Percentiles rank a stretch among this genome's conserved stretches.
Evolutionary conservation across 371 early-diverging fungal species (phyloP).

Genomic region (Mortierella sp.): DNA sequence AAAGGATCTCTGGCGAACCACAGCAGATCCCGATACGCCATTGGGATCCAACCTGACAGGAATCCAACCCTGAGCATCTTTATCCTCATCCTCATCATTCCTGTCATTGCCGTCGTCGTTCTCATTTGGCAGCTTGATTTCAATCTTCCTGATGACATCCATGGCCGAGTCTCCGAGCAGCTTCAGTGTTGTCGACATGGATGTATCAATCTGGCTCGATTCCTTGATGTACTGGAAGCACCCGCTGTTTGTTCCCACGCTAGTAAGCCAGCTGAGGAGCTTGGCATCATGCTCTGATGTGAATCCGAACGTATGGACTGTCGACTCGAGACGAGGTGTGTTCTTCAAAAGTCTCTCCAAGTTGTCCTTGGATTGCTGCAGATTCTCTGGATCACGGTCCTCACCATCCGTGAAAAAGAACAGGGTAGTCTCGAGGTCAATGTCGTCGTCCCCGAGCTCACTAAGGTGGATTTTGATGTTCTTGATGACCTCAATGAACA

Average conservation of each 20-base stretch:
- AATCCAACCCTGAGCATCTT: constrained; percentile 28
- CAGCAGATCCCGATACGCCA: constrained; percentile 28
- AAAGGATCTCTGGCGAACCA: constrained; percentile 19
- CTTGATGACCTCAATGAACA: constrained; percentile 17
- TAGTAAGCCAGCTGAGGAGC: constrained; percentile 44
- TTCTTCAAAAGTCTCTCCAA: constrained; percentile 16
- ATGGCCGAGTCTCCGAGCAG: constrained; percentile 34
- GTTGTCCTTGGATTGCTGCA: constrained; percentile 1
- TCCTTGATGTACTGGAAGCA: constrained; percentile 51
- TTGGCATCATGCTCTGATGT: constrained; percentile 38
- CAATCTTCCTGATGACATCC: constrained; percentile 24
- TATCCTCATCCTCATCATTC: constrained; percentile 9
- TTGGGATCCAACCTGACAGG: constrained; percentile 28
- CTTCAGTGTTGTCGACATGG: constrained; percentile 42
- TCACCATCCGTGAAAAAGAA: constrained; percentile 53
- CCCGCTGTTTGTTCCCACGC: constrained; percentile 26
- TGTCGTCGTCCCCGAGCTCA: neutral
- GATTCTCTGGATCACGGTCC: constrained; percentile 8
- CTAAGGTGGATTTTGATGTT: neutral
- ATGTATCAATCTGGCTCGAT: constrained; percentile 28
- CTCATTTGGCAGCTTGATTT: constrained; percentile 8
- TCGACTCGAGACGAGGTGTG: constrained; percentile 16
- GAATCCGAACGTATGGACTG: constrained; percentile 50
- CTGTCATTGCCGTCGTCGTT: too few relatives aligned
- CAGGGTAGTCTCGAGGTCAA: constrained; percentile 24